A percentile compares a stretch with the other conserved stretches of the same genome.
Evolutionary conservation across 108 stramenopile species (phyloP).

Genomic region (Discostella stelligeroides): DNA sequence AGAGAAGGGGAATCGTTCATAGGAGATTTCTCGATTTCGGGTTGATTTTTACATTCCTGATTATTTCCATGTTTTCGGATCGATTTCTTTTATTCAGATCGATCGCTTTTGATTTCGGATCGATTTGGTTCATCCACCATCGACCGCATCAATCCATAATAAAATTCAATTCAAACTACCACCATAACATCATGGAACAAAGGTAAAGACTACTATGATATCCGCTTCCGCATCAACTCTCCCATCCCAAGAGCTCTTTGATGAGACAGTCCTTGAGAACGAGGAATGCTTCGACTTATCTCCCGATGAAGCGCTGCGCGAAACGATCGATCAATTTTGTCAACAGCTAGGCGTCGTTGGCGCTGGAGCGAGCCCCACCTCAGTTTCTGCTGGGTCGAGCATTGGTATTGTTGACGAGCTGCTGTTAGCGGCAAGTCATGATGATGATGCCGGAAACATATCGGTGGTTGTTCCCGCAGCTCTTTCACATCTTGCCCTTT

Average conservation of each 20-base stretch:
- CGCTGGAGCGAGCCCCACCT: neutral
- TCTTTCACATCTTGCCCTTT: constrained; percentile 55
- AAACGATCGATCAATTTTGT: constrained; percentile 69
- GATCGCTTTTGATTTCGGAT: too few relatives aligned
- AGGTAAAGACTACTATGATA: neutral
- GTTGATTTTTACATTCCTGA: too few relatives aligned
- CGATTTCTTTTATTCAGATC: too few relatives aligned
- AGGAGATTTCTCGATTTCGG: too few relatives aligned
- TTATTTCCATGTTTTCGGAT: too few relatives aligned
- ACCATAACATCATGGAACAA: neutral
- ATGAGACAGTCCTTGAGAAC: constrained; percentile 83
- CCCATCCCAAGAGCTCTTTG: constrained; percentile 73
- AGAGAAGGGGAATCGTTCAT: too few relatives aligned
- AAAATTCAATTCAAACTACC: neutral
- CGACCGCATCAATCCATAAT: too few relatives aligned
- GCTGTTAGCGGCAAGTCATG: too few relatives aligned
- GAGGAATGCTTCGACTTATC: constrained; percentile 71
- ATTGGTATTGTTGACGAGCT: too few relatives aligned
- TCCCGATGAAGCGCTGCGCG: constrained; percentile 66
- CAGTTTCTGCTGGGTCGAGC: too few relatives aligned
- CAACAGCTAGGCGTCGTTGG: constrained; percentile 22
- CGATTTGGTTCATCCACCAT: too few relatives aligned
- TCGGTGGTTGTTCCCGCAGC: neutral
- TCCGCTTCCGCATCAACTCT: neutral
- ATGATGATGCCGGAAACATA: neutral